Conservation (phyloP, 2,329 filamentous ascomycete species). For the Didymella segeticola region DNA sequence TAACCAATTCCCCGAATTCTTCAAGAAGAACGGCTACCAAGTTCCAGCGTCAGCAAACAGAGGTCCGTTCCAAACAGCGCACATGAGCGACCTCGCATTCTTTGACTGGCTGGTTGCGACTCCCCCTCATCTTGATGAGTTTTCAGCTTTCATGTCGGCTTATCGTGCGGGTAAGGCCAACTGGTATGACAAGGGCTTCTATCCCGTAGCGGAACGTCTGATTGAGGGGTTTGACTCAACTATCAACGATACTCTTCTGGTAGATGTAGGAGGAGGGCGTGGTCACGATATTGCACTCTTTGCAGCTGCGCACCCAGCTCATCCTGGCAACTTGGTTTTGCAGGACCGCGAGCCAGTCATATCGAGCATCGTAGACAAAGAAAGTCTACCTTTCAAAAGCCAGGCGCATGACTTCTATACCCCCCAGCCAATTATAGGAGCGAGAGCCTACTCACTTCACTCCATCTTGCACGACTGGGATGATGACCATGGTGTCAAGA, state of each 20-base stretch:
- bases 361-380: conserved; percentile 24
- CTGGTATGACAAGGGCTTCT: conserved; percentile 24
- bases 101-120: conserved; percentile 49
- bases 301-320: conserved; percentile 35
- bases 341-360: conserved; percentile 56
- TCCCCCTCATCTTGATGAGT: conserved; percentile 40
- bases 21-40: conserved; percentile 17
- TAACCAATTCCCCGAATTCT: conserved; percentile 20
- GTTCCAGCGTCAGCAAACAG: conserved; percentile 7
- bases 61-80: conserved; percentile 49
- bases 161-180: conserved; percentile 20
- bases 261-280: conserved; percentile 54
- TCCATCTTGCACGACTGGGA: conserved; percentile 33
- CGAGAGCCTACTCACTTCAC: conserved; percentile 31
- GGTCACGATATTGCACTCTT: conserved; percentile 52
- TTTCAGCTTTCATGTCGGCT: conserved; percentile 21
- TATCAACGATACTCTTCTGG: conserved; percentile 36
- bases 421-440: conserved; percentile 55
- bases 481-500: conserved; percentile 23
- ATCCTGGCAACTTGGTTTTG: conserved; percentile 54
- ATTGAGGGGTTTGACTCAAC: conserved; percentile 31
- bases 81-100: conserved; percentile 45
- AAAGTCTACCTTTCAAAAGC: conserved; percentile 39
- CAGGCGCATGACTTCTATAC: conserved; percentile 56
- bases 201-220: conserved; percentile 25